Percentiles rank a stretch among this genome's conserved stretches.
phyloP scores from a whole-genome alignment of 495 filamentous ascomycete genomes.

The Penicillium antarcticum region DNA sequence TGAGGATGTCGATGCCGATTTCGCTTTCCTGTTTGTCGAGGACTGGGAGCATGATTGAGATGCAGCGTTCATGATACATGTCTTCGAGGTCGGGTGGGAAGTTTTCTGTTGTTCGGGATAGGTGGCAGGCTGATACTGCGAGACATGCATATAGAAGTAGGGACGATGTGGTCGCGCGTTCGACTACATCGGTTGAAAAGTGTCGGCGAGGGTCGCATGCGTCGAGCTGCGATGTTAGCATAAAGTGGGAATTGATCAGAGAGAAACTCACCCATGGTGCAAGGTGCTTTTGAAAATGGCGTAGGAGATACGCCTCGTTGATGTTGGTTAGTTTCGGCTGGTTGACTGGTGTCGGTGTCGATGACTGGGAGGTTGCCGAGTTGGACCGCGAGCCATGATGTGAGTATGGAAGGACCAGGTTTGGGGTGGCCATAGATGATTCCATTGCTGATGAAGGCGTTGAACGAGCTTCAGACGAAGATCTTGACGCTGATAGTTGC shows the following conservation, averaged over 20 bases:
- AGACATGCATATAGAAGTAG: constrained; percentile 39
- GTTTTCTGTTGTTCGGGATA: constrained; percentile 33
- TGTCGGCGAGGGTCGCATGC: constrained; percentile 35
- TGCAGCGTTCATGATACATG: constrained; percentile 41
- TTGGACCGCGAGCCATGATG: constrained; percentile 16
- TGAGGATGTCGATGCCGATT: constrained; percentile 39
- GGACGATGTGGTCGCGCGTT: constrained; percentile 31
- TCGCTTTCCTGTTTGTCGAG: constrained; percentile 34
- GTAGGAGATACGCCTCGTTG: constrained; percentile 41
- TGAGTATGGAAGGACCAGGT: constrained; percentile 10
- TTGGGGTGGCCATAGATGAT: constrained; percentile 13
- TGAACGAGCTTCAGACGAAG: constrained; percentile 25
- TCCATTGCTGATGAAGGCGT: constrained; percentile 28
- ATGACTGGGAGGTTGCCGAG: constrained; percentile 15
- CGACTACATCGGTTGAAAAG: constrained; percentile 34
- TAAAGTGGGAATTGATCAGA: not conserved
- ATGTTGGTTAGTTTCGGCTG: constrained; percentile 27
- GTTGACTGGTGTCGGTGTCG: constrained; percentile 14
- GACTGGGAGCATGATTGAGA: constrained; percentile 38
- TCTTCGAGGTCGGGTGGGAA: constrained; percentile 34
- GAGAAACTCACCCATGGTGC: constrained; percentile 32
- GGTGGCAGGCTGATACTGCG: constrained; percentile 40
- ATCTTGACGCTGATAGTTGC: constrained; percentile 17
- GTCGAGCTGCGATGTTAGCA: constrained; percentile 27
- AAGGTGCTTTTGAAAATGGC: constrained; percentile 37